phyloP scores from a whole-genome alignment of 257 asterid species.

The Solanum dulcamara region DNA sequence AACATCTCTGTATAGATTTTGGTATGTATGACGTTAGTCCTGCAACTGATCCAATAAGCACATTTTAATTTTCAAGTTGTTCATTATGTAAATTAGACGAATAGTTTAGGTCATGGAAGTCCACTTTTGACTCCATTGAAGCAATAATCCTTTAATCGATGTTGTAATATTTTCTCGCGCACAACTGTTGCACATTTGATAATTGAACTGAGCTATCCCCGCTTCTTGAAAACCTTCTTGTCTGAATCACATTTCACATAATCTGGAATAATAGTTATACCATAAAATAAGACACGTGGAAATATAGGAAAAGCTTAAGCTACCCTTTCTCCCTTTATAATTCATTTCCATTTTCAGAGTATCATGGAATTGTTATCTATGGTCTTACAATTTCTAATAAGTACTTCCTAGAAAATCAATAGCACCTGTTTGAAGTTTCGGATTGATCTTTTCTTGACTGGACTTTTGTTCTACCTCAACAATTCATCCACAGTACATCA shows the following conservation, averaged over 20 bases:
- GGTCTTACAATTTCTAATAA: neutral
- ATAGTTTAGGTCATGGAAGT: neutral
- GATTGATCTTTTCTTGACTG: neutral
- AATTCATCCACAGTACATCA: constrained; percentile 61
- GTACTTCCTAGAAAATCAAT: neutral
- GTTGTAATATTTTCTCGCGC: neutral
- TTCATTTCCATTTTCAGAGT: neutral
- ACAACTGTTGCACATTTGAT: neutral
- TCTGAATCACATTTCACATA: neutral
- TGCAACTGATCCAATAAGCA: neutral
- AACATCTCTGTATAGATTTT: neutral
- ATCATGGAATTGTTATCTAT: neutral
- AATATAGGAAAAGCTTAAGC: neutral
- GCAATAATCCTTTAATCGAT: neutral
- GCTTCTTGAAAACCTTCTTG: neutral
- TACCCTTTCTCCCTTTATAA: neutral
- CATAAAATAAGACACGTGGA: neutral
- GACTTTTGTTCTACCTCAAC: neutral
- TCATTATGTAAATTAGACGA: neutral
- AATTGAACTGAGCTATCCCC: neutral
- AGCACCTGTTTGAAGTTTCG: neutral
- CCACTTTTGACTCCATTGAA: neutral
- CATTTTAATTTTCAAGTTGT: neutral
- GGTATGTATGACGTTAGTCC: neutral
- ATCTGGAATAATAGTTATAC: neutral